phyloP scores from a whole-genome alignment of 2,329 filamentous ascomycete species.

The Diaporthe citriasiana region DNA sequence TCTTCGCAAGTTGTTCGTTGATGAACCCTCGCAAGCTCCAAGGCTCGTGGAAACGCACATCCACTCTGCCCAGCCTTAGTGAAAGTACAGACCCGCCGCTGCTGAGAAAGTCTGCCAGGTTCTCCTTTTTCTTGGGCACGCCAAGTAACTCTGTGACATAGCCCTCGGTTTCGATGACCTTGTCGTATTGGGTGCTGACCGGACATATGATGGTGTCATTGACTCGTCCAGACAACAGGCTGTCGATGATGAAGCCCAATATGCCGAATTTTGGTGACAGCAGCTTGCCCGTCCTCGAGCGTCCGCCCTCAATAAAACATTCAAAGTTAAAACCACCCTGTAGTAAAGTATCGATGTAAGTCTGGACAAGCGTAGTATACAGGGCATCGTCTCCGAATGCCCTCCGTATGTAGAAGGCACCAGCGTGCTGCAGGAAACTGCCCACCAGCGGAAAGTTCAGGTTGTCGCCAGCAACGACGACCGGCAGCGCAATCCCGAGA shows the following conservation, averaged over 20 bases:
- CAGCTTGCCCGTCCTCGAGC: constrained; percentile 93
- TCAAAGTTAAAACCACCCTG: constrained; percentile 95
- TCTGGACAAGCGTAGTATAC: constrained; percentile 93
- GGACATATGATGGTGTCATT: constrained; percentile 94
- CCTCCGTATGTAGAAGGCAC: constrained; percentile 95
- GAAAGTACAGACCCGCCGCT: constrained; percentile 88
- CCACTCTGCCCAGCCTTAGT: constrained; percentile 89
- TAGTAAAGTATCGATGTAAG: constrained; percentile 93
- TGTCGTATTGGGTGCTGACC: constrained; percentile 98
- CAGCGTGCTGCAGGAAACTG: constrained; percentile 92
- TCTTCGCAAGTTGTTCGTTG: constrained; percentile 77
- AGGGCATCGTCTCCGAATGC: constrained; percentile 93
- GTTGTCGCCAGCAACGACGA: constrained; percentile 96
- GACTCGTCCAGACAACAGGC: constrained; percentile 87
- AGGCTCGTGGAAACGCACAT: constrained; percentile 95
- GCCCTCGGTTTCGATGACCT: constrained; percentile 97
- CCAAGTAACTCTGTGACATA: constrained; percentile 96
- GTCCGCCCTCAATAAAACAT: constrained; percentile 96
- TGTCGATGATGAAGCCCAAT: constrained; percentile 90
- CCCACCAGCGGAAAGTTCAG: constrained; percentile 94
- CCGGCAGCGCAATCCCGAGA: constrained; percentile 87
- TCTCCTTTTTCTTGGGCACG: constrained; percentile 95
- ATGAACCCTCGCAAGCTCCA: constrained; percentile 92
- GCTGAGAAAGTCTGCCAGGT: constrained; percentile 89
- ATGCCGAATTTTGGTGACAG: constrained; percentile 97